Evolutionary conservation across 176 grass and related monocot genomes (phyloP).

Genomic region (Lolium perenne): DNA sequence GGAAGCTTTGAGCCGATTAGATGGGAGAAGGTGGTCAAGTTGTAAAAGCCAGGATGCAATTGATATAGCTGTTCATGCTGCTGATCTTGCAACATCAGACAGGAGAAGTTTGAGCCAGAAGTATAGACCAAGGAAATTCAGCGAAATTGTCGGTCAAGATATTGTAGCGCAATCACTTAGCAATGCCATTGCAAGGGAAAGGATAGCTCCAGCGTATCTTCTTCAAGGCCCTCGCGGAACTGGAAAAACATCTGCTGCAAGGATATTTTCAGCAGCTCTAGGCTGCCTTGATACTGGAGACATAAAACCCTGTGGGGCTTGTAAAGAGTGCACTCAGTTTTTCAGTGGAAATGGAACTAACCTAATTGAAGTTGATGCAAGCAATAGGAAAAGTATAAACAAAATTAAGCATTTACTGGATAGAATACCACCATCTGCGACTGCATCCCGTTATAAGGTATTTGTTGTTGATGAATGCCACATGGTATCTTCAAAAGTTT

Average conservation of each 20-base stretch:
- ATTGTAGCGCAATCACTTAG: conserved; percentile 81
- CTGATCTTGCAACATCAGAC: conserved; percentile 45
- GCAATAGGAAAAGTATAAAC: conserved; percentile 63
- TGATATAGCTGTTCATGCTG: conserved; percentile 40
- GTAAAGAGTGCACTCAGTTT: conserved; percentile 65
- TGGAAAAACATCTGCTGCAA: conserved; percentile 82
- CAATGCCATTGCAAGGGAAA: conserved; percentile 76
- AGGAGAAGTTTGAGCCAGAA: conserved; percentile 29
- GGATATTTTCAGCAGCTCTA: conserved; percentile 75
- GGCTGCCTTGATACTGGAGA: conserved; percentile 61
- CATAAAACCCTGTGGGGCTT: conserved; percentile 79
- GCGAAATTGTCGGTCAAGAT: conserved; percentile 39
- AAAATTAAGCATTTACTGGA: conserved; percentile 52
- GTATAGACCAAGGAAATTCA: too few species aligned
- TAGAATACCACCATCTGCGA: too few species aligned
- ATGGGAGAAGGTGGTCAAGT: conserved; percentile 90
- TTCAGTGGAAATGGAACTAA: conserved; percentile 31
- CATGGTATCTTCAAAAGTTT: conserved; percentile 45
- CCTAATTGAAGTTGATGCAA: conserved; percentile 79
- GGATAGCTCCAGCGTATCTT: conserved; percentile 85
- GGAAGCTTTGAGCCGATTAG: conserved; percentile 78
- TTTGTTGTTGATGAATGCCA: too few species aligned
- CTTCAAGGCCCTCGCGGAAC: conserved; percentile 95
- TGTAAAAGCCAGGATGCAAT: conserved; percentile 79
- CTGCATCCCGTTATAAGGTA: too few species aligned